Percentiles rank a stretch among this genome's conserved stretches.
These are phyloP conservation scores for Linderniella brevidens DNA, from an alignment of 257 asterid genomes.

Conservation along the genomic window DNA sequence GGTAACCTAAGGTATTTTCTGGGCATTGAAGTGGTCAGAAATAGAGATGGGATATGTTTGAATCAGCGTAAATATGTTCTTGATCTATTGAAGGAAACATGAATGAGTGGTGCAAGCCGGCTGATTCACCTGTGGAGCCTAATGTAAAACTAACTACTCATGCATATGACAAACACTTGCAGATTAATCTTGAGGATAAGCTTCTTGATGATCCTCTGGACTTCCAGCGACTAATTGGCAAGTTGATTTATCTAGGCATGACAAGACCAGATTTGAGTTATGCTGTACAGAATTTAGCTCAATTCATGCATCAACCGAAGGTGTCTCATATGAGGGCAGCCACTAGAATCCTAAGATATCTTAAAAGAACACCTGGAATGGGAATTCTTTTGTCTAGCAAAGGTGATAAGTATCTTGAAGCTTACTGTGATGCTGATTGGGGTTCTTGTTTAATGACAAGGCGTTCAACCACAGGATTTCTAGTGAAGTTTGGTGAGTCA, in stretches of 20 bases:
- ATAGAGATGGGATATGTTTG: not conserved
- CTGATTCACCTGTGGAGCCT: conserved; percentile 1
- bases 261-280: conserved; percentile 1
- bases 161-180: not conserved
- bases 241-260: not conserved
- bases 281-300: not conserved
- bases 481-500: not conserved
- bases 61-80: not conserved
- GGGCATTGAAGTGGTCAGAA: not conserved
- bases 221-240: not conserved
- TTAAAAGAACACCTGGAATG: not conserved
- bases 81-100: not conserved
- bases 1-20: not conserved
- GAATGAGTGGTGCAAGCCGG: not conserved
- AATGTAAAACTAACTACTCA: not conserved
- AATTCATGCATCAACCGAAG: conserved; percentile 2
- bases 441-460: not conserved
- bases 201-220: no score
- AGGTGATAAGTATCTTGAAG: not conserved
- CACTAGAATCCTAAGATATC: not conserved
- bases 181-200: not conserved
- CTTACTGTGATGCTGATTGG: conserved; percentile 3
- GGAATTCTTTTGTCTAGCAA: not conserved
- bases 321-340: not conserved
- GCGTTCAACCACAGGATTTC: not conserved